A percentile compares a stretch with the other conserved stretches of the same genome.
These are phyloP conservation scores for Prunus kanzakura DNA, from an alignment of 306 rosid species.

Conservation along the genomic window DNA sequence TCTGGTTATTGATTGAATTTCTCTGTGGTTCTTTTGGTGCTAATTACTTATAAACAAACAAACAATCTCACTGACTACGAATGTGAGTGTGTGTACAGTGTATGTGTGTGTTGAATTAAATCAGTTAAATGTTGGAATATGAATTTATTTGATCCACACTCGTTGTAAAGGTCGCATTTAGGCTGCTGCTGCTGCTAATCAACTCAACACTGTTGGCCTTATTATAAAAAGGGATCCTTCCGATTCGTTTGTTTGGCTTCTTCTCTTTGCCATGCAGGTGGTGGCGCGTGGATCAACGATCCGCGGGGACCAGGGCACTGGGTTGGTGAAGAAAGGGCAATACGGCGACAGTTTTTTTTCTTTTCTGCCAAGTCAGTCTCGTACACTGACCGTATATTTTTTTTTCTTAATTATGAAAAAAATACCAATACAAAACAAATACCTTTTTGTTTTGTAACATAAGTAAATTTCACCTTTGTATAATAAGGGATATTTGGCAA, in stretches of 20 bases:
- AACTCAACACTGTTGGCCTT: not conserved
- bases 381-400: too few relatives aligned
- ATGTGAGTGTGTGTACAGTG: not conserved
- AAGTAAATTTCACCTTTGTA: too few relatives aligned
- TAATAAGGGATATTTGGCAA: too few relatives aligned
- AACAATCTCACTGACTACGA: too few relatives aligned
- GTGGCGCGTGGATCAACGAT: conserved; percentile 4
- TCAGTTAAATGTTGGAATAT: not conserved
- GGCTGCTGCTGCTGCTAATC: not conserved
- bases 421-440: too few relatives aligned
- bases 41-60: not conserved
- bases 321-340: not conserved
- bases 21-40: not conserved
- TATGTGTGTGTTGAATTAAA: not conserved
- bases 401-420: too few relatives aligned
- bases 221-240: not conserved
- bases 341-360: too few relatives aligned
- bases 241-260: not conserved
- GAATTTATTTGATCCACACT: not conserved
- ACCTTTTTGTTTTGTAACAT: too few relatives aligned
- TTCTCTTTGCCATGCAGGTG: not conserved
- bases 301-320: not conserved
- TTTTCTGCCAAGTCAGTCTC: too few relatives aligned
- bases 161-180: not conserved
- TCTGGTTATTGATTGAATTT: not conserved